Evolutionary conservation across 1,139 yeast species (phyloP), one percentile per base, ranked within the genome.

Genomic region (Candida pseudocylindracea): DNA sequence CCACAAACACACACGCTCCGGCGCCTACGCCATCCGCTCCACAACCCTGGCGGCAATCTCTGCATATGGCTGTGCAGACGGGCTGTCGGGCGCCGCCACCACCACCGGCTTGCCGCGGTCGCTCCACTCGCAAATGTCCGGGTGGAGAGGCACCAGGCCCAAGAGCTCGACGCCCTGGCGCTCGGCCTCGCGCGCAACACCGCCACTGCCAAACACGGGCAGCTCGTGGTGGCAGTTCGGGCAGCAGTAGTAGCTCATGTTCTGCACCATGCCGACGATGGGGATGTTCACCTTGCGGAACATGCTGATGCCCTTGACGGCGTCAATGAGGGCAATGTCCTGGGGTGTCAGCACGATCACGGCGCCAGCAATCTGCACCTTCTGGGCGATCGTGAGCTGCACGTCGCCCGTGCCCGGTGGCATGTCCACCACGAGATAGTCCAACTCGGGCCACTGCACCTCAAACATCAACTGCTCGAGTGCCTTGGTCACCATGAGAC

Each of bases 401-500:
- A 81, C 76, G 45, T 80, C 93, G 10, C 93, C 93, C 0, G 93
- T 80, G 4, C 93, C 93, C 0, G 93, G 93, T 1, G 93, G 93
- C 79, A 80, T 67, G 42, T 80, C 93, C 12, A 80, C 56, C 1
- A 80, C 72, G 34, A 80, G 55, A 26, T 70, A 62, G 46, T 80
- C 93, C 33, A 79, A 49, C n/a, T 54, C 49, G 8, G 67, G 62
- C 93, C 93, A 80, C 34, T 71, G 64, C 1, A 80, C 93, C 35
- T 80, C 93, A 42, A 75, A 79, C 13, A 80, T 49, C 12, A 80
- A 57, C 45, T 80, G 93, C 41, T 80, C 83, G 26, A 80, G 50
- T 0, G 93, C 93, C 46, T 80, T 80, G 70, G 78, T 81, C 27
- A 80, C 88, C 70, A 80, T 70, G 31, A 79, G 51, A 0, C 93